Evolutionary conservation across 768 basidiomycete genomes (phyloP).

Genomic region (Gloeophyllum trabeum): DNA sequence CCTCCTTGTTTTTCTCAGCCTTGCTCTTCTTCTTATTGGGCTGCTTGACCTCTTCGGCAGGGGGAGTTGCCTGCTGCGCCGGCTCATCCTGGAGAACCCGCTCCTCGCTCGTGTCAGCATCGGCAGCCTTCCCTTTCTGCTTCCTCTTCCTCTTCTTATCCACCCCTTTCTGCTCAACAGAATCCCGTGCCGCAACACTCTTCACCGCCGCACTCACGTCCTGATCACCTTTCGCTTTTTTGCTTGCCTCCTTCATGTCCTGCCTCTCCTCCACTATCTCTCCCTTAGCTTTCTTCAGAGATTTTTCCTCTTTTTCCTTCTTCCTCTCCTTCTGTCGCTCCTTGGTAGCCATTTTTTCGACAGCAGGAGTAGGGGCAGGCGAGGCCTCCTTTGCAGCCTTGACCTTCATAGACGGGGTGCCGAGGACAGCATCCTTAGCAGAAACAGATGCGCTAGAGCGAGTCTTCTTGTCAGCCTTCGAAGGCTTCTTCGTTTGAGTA

Average conservation of each 20-base stretch:
- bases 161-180: constrained; percentile 4
- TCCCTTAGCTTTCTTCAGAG: not conserved
- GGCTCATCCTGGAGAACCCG: constrained; percentile 4
- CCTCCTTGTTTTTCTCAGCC: not conserved
- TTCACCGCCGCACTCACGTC: constrained; percentile 4
- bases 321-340: not conserved
- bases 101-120: not conserved
- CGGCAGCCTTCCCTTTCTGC: constrained; percentile 2
- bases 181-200: constrained; percentile 1
- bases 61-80: not conserved
- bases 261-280: not conserved
- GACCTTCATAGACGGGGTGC: not conserved
- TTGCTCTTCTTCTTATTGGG: not conserved
- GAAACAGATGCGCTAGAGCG: not conserved
- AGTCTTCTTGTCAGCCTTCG: no score
- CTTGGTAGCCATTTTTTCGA: not conserved
- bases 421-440: not conserved
- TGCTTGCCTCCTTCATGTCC: not conserved
- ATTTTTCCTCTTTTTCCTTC: not conserved
- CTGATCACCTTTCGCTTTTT: not conserved
- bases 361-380: not conserved
- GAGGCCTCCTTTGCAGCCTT: not conserved
- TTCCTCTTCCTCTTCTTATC: not conserved
- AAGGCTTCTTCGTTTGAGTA: no score
- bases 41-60: not conserved